These are phyloP conservation scores for Cyclospora cayetanensis DNA, from an alignment of 169 alveolate species.

Conservation along the genomic window DNA sequence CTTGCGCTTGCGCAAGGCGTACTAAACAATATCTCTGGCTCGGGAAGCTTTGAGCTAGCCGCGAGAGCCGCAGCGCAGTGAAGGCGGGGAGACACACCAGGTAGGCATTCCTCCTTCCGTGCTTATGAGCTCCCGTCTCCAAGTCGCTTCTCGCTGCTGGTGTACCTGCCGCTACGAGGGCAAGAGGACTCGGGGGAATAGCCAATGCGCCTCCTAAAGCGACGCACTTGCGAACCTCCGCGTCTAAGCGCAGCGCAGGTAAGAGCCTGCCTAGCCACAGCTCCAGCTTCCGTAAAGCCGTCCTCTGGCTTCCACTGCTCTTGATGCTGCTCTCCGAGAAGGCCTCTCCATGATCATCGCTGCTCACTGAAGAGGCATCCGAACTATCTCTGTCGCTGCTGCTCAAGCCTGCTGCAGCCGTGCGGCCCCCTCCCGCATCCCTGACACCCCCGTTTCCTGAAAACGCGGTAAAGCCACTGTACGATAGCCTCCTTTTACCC, in stretches of 20 bases:
- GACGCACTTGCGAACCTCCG: conserved; percentile 10
- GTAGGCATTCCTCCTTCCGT: no score
- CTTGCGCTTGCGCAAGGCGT: neutral
- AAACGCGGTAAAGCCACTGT: no score
- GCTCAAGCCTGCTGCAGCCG: conserved; percentile 5
- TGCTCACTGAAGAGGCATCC: no score
- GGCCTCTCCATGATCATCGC: no score
- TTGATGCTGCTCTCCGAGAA: conserved; percentile 49
- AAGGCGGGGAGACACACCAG: conserved; percentile 26
- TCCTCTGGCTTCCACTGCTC: conserved; percentile 22
- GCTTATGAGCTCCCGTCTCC: neutral
- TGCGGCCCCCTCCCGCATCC: no score
- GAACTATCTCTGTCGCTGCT: neutral
- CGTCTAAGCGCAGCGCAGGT: conserved; percentile 29
- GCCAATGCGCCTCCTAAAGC: conserved; percentile 1
- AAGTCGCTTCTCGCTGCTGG: conserved; percentile 34
- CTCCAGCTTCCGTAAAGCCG: conserved; percentile 30
- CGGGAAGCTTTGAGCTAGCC: neutral
- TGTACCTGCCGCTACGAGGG: neutral
- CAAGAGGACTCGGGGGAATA: conserved; percentile 11
- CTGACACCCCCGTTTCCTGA: no score
- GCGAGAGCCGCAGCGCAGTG: conserved; percentile 28
- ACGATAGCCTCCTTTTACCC: neutral
- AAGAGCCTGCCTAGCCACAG: neutral
- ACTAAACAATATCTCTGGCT: neutral